Evolutionary conservation across 306 rosid genomes (phyloP), one percentile per base, ranked within the genome.

Genomic region (Hippophae gyantsensis): DNA sequence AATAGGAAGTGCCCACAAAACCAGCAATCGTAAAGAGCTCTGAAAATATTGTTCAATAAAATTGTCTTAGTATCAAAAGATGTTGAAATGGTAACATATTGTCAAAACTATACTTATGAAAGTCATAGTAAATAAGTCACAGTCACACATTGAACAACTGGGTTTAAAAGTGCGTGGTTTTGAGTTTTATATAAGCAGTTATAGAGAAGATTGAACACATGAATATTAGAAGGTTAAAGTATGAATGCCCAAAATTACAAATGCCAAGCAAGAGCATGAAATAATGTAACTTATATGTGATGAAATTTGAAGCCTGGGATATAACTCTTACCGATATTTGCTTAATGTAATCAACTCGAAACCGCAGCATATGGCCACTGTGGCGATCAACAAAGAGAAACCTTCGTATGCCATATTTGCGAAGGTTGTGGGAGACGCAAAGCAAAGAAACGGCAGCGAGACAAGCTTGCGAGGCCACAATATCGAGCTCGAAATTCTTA

Each of bases 391-490:
- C 90, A 46, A 78, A 85, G 43, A 88, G 89, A 67, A 88, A 85
- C 71, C 71, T 72, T 43, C 96, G 68, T 4, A 88, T 66, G 25
- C 96, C 94, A 52, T 80, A 78, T 56, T 82, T 82, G 13, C 90
- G 77, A 3, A 82, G 79, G 32, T 72, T 85, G 63, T 74, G 80
- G 0, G 96, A 81, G 38, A 82, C 60, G 56, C 96, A 88, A 46
- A 85, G 72, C 83, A 82, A 56, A 8, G 96, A 88, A 7, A 82
- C 82, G 41, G 96, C 87, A 42, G 94, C 90, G 42, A 88, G 82
- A 43, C 59, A 61, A 6, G 87, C 94, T 80, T 88, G 94, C 42
- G 86, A 82, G 49, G 83, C 74, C 2, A 85, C 78, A 49, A 88
- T 85, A 3, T 51, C 78, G 54, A 82, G 74, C 81, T 85, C 96